These are phyloP conservation scores for Solanum piurae DNA, from an alignment of 257 asterid species.

Conservation along the genomic window DNA sequence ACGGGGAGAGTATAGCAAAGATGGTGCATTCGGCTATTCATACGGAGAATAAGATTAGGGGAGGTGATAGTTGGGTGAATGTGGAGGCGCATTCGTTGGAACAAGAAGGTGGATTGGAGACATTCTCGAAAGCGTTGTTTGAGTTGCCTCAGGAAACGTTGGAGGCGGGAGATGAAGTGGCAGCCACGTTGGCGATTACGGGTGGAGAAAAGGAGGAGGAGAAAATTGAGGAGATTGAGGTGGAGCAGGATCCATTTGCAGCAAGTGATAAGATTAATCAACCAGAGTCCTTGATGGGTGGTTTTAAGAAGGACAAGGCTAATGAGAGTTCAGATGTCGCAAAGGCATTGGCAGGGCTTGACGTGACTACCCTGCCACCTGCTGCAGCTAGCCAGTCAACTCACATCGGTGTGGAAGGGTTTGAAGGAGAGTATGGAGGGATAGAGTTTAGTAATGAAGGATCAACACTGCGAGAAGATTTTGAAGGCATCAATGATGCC, in stretches of 20 bases:
- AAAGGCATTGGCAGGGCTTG: conserved; percentile 85
- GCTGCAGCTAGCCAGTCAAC: conserved; percentile 91
- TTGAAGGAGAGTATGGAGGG: conserved; percentile 97
- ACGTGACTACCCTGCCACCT: conserved; percentile 80
- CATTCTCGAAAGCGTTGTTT: conserved; percentile 41
- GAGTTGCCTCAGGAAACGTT: conserved; percentile 88
- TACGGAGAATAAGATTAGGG: conserved; percentile 88
- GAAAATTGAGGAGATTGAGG: conserved; percentile 50
- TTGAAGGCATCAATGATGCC: conserved; percentile 88
- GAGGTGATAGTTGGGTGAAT: conserved; percentile 75
- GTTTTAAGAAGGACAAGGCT: conserved; percentile 87
- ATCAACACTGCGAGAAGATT: conserved; percentile 75
- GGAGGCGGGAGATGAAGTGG: conserved; percentile 85
- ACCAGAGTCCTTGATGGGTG: conserved; percentile 84
- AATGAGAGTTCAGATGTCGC: conserved; percentile 48
- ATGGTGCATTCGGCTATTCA: conserved; percentile 87
- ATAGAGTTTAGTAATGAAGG: conserved; percentile 76
- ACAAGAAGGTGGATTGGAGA: conserved; percentile 52
- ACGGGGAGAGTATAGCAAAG: conserved; percentile 92
- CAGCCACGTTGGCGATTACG: conserved; percentile 50
- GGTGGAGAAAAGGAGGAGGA: conserved; percentile 61
- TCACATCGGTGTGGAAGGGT: conserved; percentile 91
- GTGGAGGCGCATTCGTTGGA: conserved; percentile 55
- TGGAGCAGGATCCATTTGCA: conserved; percentile 88
- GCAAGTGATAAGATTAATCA: conserved; percentile 85